Conservation (phyloP, 2,329 filamentous ascomycete genomes). For the Elsinoe arachidis region DNA sequence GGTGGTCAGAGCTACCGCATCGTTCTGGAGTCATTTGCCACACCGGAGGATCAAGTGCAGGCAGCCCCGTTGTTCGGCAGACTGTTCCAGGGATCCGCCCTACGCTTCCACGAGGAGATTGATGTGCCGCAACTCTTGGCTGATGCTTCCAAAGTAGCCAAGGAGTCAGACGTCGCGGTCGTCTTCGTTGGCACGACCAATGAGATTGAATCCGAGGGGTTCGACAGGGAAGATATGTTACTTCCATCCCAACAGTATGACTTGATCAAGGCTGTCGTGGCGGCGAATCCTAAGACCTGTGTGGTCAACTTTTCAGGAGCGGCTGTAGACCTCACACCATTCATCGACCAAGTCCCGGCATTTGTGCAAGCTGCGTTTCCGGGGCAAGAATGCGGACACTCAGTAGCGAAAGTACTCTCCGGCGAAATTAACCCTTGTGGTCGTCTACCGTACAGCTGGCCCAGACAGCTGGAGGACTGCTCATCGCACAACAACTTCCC, state of each 20-base stretch:
- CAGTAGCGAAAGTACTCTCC: slow-evolving; percentile 66
- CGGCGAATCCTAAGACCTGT: slow-evolving; percentile 59
- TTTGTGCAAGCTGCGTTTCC: slow-evolving; percentile 35
- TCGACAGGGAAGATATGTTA: slow-evolving; percentile 55
- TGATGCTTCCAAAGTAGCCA: slow-evolving; percentile 53
- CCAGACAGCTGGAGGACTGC: slow-evolving; percentile 61
- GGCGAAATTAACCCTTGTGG: slow-evolving; percentile 67
- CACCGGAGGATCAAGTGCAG: neutral
- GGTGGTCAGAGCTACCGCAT: neutral
- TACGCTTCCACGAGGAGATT: neutral
- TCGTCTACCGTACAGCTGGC: slow-evolving; percentile 74
- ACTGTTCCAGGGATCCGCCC: neutral
- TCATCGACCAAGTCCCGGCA: slow-evolving; percentile 15
- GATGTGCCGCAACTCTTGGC: neutral
- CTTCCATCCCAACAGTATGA: slow-evolving; percentile 33
- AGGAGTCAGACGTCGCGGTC: slow-evolving; percentile 58
- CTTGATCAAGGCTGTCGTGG: slow-evolving; percentile 56
- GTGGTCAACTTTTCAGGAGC: slow-evolving; percentile 73
- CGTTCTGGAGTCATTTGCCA: neutral
- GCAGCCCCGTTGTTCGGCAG: neutral
- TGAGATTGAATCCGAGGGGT: slow-evolving; percentile 38
- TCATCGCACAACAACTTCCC: slow-evolving; percentile 14
- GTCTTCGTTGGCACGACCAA: slow-evolving; percentile 53
- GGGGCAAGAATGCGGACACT: slow-evolving; percentile 73
- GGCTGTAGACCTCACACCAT: slow-evolving; percentile 43